Percentiles rank a stretch among this genome's conserved stretches.
Evolutionary conservation across 441 rosid genomes (phyloP).

Genomic region (Adansonia rubrostipa): DNA sequence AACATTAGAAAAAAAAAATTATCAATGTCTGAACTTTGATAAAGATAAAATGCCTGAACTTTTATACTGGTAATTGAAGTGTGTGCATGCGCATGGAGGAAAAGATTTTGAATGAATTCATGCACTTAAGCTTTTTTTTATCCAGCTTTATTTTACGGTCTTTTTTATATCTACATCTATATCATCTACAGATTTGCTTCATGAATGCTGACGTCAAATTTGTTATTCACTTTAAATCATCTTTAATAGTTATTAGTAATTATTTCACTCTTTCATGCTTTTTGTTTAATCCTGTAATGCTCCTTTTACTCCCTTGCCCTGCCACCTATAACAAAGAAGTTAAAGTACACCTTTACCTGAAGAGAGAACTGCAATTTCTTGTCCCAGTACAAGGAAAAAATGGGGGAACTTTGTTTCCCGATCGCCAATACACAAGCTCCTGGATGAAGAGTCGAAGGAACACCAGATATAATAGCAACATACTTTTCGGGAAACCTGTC

Average conservation of each 20-base stretch:
- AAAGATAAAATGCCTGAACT: neutral
- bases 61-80: neutral
- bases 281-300: neutral
- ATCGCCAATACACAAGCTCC: constrained; percentile 81
- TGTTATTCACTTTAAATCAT: neutral
- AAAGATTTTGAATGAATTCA: neutral
- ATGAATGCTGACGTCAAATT: neutral
- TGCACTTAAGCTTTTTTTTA: too few species aligned
- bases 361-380: constrained; percentile 81
- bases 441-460: constrained; percentile 78
- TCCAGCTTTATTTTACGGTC: too few species aligned
- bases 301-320: neutral
- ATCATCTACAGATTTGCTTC: neutral
- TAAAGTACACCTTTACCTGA: constrained; percentile 53
- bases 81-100: neutral
- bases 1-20: neutral
- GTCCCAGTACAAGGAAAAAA: constrained; percentile 90
- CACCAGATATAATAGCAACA: constrained; percentile 66
- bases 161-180: neutral
- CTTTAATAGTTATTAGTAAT: neutral
- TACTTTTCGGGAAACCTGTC: constrained; percentile 95
- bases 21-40: neutral
- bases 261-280: neutral
- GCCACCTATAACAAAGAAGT: constrained; percentile 4
- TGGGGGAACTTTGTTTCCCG: constrained; percentile 72